phyloP scores from a whole-genome alignment of 306 rosid species.

The Glycine soja region DNA sequence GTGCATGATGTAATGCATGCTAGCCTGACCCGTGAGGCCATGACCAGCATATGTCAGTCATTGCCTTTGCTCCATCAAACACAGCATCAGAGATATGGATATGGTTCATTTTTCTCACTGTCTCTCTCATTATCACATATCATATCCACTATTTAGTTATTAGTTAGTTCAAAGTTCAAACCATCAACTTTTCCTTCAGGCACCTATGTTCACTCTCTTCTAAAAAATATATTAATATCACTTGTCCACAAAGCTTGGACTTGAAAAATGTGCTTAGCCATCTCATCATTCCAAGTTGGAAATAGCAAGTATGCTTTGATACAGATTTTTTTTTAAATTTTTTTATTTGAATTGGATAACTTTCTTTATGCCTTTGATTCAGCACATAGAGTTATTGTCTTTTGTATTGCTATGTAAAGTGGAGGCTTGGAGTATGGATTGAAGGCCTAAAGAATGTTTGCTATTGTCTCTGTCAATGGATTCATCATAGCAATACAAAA shows the following conservation, averaged over 20 bases:
- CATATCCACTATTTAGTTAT: background rate
- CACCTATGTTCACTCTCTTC: constrained; percentile 24
- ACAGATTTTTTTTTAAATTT: background rate
- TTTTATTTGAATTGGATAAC: background rate
- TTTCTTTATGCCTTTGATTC: constrained; percentile 4
- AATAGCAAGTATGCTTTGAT: background rate
- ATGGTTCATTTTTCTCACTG: background rate
- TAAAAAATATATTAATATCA: background rate
- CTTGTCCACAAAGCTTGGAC: background rate
- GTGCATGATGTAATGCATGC: too few relatives aligned
- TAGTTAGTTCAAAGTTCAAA: too few relatives aligned
- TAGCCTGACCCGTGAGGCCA: too few relatives aligned
- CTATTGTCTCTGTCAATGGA: background rate
- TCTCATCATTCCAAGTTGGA: background rate
- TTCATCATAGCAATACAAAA: background rate
- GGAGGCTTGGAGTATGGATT: too few relatives aligned
- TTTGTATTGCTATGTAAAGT: too few relatives aligned
- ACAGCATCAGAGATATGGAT: background rate
- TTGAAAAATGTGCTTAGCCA: background rate
- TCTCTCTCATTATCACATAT: constrained; percentile 10
- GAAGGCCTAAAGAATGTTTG: too few relatives aligned
- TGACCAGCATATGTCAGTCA: background rate
- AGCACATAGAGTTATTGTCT: background rate
- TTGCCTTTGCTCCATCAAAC: constrained; percentile 14
- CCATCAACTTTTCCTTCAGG: constrained; percentile 8